These are phyloP conservation scores for Leishmania lainsoni DNA, from an alignment of 208 protist genomes.

Conservation along the genomic window DNA sequence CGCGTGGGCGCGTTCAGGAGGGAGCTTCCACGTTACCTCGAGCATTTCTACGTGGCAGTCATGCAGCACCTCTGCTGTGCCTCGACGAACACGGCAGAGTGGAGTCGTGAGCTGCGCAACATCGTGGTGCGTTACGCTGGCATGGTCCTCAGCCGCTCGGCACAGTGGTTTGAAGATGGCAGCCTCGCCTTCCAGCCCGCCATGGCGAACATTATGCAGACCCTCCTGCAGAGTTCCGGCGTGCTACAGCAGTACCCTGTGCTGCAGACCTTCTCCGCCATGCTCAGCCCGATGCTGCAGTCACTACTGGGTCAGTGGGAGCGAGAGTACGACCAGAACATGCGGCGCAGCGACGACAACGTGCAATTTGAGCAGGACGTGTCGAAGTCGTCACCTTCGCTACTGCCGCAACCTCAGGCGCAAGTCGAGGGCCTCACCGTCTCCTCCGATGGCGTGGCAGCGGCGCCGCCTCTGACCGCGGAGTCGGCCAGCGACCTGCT, in stretches of 20 bases:
- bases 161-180: constrained; percentile 39
- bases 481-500: too few species aligned
- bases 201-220: constrained; percentile 5
- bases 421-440: constrained; percentile 1
- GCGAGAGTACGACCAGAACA: constrained; percentile 30
- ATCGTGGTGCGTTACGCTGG: constrained; percentile 32
- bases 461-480: too few species aligned
- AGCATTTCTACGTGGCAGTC: constrained; percentile 18
- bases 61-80: constrained; percentile 22
- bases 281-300: constrained; percentile 25
- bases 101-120: constrained; percentile 31
- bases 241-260: constrained; percentile 8
- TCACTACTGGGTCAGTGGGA: constrained; percentile 13
- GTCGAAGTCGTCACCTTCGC: background rate
- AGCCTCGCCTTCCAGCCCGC: constrained; percentile 10
- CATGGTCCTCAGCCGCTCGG: constrained; percentile 30
- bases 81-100: constrained; percentile 21
- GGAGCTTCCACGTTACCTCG: constrained; percentile 22
- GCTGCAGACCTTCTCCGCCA: constrained; percentile 10
- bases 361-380: constrained; percentile 14
- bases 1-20: constrained; percentile 10
- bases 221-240: constrained; percentile 9
- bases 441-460: too few species aligned
- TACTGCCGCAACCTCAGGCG: constrained; percentile 2
- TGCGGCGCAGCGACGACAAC: constrained; percentile 22